Percentiles rank a stretch among this genome's conserved stretches.
Conservation (phyloP, 2,329 filamentous ascomycete genomes). For the Monilinia vaccinii-corymbosi region DNA sequence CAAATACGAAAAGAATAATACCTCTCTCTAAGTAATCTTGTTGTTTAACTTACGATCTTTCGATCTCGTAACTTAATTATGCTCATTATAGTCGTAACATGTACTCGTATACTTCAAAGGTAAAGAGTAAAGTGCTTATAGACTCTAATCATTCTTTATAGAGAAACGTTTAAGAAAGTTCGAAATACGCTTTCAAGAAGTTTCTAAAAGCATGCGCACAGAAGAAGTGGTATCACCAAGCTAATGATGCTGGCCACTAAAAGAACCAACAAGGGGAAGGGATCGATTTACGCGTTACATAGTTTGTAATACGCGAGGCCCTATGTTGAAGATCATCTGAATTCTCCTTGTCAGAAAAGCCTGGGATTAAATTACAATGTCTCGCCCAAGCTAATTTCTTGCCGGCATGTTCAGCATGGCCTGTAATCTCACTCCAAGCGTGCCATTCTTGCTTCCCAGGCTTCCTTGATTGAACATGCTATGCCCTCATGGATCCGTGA, state of each 20-base stretch:
- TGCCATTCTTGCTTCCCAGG: constrained; percentile 3
- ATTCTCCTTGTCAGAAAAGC: background rate
- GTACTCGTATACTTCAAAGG: too few relatives aligned
- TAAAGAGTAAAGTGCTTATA: too few relatives aligned
- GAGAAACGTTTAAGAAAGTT: background rate
- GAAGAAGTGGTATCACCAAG: background rate
- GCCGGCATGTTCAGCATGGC: background rate
- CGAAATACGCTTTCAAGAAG: background rate
- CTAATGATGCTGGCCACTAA: background rate
- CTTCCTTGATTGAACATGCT: background rate
- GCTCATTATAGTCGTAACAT: too few relatives aligned
- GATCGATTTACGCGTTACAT: background rate
- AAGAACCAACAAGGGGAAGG: background rate
- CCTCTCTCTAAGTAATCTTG: too few relatives aligned
- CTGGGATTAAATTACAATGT: background rate
- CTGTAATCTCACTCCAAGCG: background rate
- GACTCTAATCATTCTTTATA: background rate
- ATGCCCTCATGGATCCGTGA: background rate
- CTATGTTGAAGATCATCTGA: background rate
- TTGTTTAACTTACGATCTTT: too few relatives aligned
- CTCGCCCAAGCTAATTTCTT: background rate
- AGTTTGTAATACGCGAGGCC: background rate
- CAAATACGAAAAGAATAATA: too few relatives aligned
- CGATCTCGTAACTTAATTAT: too few relatives aligned
- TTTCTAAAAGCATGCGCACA: constrained; percentile 1